Evolutionary conservation across 2,329 filamentous ascomycete species (phyloP), one percentile per base, ranked within the genome.

Genomic region (Penicillium sp.): DNA sequence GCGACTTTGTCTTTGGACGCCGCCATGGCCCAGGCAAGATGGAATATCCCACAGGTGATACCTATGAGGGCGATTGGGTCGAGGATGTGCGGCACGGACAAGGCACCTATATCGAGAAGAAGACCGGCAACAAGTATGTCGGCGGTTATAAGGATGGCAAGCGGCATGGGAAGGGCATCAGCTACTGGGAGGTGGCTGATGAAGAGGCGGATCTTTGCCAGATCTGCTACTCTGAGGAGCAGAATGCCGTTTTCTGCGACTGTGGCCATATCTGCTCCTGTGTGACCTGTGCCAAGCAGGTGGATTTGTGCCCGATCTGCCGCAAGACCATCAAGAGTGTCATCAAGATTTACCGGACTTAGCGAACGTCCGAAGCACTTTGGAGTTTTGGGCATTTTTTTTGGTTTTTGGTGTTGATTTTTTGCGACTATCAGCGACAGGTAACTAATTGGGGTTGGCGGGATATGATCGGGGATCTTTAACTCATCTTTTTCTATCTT

Each of bases 231-330:
- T 74, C 77, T n/a, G 74, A 76, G 36, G 75, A 76, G 34, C 77
- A 80, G 44, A 77, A 81, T 50, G 77, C 79, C 4, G 72, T 80
- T 6, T 82, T 84, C 60, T 80, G 79, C 54, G 78, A 80, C 52
- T 84, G 81, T 53, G 81, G 81, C 0, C 81, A 84, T 57, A 77
- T 84, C 14, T 76, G 80, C 37, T 77, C 80, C 3, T 84, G 81
- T 52, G 66, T 79, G 47, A 68, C 67, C n/a, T 84, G 81, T 58
- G 80, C 81, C 10, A 71, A 71, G 41, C 73, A 78, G 58, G 74
- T 84, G 24, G 77, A 81, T 45, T 70, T 69, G 40, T 84, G 81
- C 54, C 81, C 81, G 1, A 77, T 84, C 20, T 84, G 81, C 61
- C 70, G 81, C 46, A 77, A 76, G 67, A 70, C 71, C 43, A 76